Percentiles rank a stretch among this genome's conserved stretches.
phyloP scores from a whole-genome alignment of 2,329 filamentous ascomycete species.

The Verticillium albo-atrum region DNA sequence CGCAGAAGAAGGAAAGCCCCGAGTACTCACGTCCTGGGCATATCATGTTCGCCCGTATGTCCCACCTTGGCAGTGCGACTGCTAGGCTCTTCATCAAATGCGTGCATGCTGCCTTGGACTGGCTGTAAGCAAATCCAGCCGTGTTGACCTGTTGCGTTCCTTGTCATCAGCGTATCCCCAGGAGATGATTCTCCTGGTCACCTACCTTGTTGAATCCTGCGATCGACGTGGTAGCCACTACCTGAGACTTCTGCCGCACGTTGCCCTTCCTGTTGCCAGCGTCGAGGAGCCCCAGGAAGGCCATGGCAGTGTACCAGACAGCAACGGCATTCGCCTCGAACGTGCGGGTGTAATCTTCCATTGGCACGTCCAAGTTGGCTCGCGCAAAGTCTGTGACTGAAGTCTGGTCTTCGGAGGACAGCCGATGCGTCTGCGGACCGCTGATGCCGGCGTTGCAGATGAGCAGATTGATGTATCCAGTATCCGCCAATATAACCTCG shows the following conservation, averaged over 20 bases:
- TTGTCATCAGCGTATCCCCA: background rate
- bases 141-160: constrained; percentile 34
- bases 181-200: background rate
- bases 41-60: constrained; percentile 49
- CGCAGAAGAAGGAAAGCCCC: constrained; percentile 6
- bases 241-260: constrained; percentile 47
- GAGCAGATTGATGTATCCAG: constrained; percentile 59
- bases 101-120: constrained; percentile 70
- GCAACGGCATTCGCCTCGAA: constrained; percentile 57
- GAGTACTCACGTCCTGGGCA: constrained; percentile 40
- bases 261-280: constrained; percentile 50
- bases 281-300: constrained; percentile 55
- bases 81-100: constrained; percentile 69
- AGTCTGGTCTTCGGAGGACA: background rate
- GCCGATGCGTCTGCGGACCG: constrained; percentile 42
- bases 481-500: constrained; percentile 43
- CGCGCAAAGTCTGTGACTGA: background rate
- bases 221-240: constrained; percentile 71
- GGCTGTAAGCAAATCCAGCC: constrained; percentile 72
- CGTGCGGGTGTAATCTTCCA: constrained; percentile 52
- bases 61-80: constrained; percentile 56
- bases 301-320: constrained; percentile 35
- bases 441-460: constrained; percentile 60
- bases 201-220: constrained; percentile 66
- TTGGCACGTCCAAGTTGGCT: constrained; percentile 23